Percentiles rank a stretch among this genome's conserved stretches.
These are phyloP conservation scores for Botrytis galanthina DNA, from an alignment of 2,329 filamentous ascomycete species.

Conservation along the genomic window DNA sequence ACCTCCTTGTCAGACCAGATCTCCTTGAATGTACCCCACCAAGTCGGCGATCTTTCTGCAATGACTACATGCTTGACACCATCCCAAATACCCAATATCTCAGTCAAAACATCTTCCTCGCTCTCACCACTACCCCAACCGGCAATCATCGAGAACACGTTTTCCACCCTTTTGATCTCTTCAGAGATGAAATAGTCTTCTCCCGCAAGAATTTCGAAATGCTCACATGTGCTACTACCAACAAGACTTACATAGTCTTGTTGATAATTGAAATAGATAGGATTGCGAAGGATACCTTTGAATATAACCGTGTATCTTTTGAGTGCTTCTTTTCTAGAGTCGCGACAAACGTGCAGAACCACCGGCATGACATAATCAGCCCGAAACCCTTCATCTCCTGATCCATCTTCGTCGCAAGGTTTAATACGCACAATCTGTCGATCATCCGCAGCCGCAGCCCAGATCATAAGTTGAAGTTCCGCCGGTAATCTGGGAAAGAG, in stretches of 20 bases:
- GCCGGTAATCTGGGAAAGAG: neutral
- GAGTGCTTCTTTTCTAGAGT: conserved; percentile 8
- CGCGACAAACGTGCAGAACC: neutral
- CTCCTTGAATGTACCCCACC: conserved; percentile 18
- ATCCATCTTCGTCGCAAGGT: neutral
- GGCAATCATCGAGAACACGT: neutral
- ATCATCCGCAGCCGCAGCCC: conserved; percentile 1
- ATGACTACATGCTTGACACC: conserved; percentile 2
- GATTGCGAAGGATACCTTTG: neutral
- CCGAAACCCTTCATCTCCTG: neutral
- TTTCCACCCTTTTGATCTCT: conserved; percentile 2
- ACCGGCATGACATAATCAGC: neutral
- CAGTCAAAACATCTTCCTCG: conserved; percentile 2
- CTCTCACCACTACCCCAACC: neutral
- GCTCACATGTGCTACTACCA: neutral
- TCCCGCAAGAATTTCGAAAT: neutral
- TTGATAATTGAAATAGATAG: conserved; percentile 17
- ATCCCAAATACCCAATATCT: neutral
- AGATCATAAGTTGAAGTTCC: conserved; percentile 9
- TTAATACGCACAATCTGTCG: conserved; percentile 6
- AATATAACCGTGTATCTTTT: conserved; percentile 8
- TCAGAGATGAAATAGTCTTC: neutral
- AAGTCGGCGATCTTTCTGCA: conserved; percentile 4
- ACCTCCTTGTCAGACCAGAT: conserved; percentile 18
- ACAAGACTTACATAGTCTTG: neutral